Conservation (phyloP, 2,329 filamentous ascomycete genomes). For the Phaeoacremonium minimum region DNA sequence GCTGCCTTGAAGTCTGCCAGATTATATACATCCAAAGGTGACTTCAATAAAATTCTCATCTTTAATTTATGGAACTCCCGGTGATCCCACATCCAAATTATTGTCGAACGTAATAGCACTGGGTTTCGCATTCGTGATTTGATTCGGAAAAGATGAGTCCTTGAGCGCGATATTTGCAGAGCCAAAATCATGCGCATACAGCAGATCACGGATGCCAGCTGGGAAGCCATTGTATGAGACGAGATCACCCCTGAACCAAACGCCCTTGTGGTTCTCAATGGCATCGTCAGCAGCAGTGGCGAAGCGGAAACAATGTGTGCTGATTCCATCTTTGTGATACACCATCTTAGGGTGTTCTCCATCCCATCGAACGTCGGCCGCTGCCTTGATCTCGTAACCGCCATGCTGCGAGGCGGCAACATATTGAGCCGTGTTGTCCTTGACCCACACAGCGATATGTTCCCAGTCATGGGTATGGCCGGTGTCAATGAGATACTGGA, state of each 20-base stretch:
- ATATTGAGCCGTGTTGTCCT: constrained; percentile 17
- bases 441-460: constrained; percentile 26
- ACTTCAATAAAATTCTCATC: too few relatives aligned
- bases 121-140: not conserved
- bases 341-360: constrained; percentile 28
- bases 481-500: constrained; percentile 17
- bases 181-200: not conserved
- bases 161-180: not conserved
- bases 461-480: constrained; percentile 36
- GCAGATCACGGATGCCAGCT: not conserved
- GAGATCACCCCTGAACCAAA: constrained; percentile 26
- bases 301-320: constrained; percentile 30
- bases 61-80: too few relatives aligned
- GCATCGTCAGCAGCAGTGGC: constrained; percentile 14
- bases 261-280: constrained; percentile 25
- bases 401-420: constrained; percentile 27
- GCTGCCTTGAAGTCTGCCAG: too few relatives aligned
- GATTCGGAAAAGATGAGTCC: not conserved
- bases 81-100: not conserved
- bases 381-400: constrained; percentile 16
- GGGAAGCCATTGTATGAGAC: constrained; percentile 26
- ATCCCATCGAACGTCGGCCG: constrained; percentile 20
- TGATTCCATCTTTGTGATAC: constrained; percentile 29
- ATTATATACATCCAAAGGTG: too few relatives aligned
- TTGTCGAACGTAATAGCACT: not conserved